Conservation (phyloP, 306 rosid species). For the Dalbergia cochinchinensis region DNA sequence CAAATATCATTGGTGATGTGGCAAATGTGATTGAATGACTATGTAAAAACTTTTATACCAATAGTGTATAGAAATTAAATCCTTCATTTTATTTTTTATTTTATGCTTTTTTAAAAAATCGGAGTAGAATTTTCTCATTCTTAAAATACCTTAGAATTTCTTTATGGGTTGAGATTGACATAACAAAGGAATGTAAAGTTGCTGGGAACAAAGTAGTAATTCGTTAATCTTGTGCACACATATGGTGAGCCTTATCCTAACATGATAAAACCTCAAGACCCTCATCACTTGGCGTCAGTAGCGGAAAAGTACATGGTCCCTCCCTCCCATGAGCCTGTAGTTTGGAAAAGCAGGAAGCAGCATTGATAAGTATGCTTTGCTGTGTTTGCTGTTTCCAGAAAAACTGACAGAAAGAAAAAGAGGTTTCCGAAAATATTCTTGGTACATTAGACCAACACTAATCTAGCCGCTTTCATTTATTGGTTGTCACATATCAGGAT, state of each 20-base stretch:
- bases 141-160: too few species aligned
- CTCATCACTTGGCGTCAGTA: background rate
- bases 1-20: too few species aligned
- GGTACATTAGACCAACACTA: background rate
- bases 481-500: background rate
- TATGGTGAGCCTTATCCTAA: background rate
- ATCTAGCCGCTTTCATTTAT: background rate
- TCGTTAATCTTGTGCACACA: background rate
- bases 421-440: background rate
- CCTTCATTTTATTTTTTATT: too few species aligned
- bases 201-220: too few species aligned
- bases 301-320: background rate
- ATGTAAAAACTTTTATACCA: too few species aligned
- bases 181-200: too few species aligned
- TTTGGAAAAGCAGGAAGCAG: conserved; percentile 4
- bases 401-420: background rate
- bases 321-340: conserved; percentile 12
- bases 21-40: too few species aligned
- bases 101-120: too few species aligned
- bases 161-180: too few species aligned
- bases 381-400: conserved; percentile 14
- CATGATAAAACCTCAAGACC: background rate
- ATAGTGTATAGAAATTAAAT: too few species aligned
- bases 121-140: too few species aligned
- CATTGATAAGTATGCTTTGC: conserved; percentile 1